These are phyloP conservation scores for Coemansia sp. DNA, from an alignment of 192 early-diverging fungal species.

Conservation along the genomic window DNA sequence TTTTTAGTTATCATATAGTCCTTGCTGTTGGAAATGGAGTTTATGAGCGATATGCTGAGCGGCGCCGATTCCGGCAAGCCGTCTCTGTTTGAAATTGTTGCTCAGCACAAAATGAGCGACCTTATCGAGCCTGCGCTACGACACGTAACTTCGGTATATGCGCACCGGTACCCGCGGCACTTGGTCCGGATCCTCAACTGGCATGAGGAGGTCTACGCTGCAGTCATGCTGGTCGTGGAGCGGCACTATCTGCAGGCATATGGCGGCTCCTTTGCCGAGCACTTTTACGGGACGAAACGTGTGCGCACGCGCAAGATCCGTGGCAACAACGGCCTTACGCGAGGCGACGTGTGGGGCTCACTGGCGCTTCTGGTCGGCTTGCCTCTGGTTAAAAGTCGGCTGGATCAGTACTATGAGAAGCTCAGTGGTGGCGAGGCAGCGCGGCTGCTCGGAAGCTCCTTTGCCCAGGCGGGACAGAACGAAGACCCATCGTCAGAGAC, in stretches of 20 bases:
- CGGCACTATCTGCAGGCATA: slow-evolving; percentile 80
- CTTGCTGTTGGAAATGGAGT: slow-evolving; percentile 63
- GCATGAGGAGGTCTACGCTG: slow-evolving; percentile 81
- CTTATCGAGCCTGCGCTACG: slow-evolving; percentile 82
- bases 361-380: slow-evolving; percentile 67
- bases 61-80: slow-evolving; percentile 74
- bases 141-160: slow-evolving; percentile 83
- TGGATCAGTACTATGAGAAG: slow-evolving; percentile 72
- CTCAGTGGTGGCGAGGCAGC: slow-evolving; percentile 58
- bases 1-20: not conserved
- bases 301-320: slow-evolving; percentile 55
- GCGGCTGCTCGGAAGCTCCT: slow-evolving; percentile 62
- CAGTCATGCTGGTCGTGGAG: slow-evolving; percentile 79
- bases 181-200: slow-evolving; percentile 72
- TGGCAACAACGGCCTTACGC: slow-evolving; percentile 45
- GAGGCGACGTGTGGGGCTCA: slow-evolving; percentile 60
- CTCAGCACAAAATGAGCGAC: slow-evolving; percentile 79
- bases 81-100: slow-evolving; percentile 88
- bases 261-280: slow-evolving; percentile 83
- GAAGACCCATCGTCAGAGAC: not conserved
- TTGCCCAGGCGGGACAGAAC: slow-evolving; percentile 6
- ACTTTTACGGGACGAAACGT: slow-evolving; percentile 88
- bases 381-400: slow-evolving; percentile 72
- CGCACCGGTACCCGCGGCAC: slow-evolving; percentile 84
- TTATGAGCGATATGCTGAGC: slow-evolving; percentile 78